Evolutionary conservation across 2,329 filamentous ascomycete genomes (phyloP), one percentile per base, ranked within the genome.

Genomic region (Claviceps lovelessii): DNA sequence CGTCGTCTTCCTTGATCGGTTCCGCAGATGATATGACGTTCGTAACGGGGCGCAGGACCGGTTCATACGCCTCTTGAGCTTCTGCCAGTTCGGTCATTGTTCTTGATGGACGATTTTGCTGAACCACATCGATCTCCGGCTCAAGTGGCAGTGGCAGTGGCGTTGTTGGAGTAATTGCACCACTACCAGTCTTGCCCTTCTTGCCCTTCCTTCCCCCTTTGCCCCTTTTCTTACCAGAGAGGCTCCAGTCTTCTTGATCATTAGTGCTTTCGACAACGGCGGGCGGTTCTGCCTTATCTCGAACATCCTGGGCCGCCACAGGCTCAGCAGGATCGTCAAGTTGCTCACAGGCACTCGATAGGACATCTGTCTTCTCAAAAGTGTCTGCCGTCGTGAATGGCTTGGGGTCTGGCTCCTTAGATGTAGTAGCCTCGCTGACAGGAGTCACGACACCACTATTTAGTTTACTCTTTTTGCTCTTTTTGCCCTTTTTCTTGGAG

Each of bases 161-260:
- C 52, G 52, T 53, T 29, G 7, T 56, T 17, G 54, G 51, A 35
- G 49, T 53, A 13, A 53, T 53, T 31, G 52, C 45, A 53, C 54
- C 48, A 23, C 54, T 55, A n/a, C 50, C 56, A 23, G 51, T n/a
- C 37, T 55, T 59, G 29, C 42, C 44, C 55, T 67, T 63, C 31
- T 33, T 23, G 2, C 2, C 23, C 23, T 23, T 33, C 59, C 67
- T 71, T 66, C 61, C 69, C 63, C 68, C 69, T 61, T 68, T 69
- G 54, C 66, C 71, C 59, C 75, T 77, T 57, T 71, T 74, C 57
- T 71, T 73, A 55, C 63, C 62, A 51, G 71, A 66, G 42, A 66
- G 58, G 8, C 68, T 66, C 57, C 61, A 64, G 31, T 63, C 62
- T 39, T 60, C 59, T 13, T 42, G 19, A 23, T 59, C 55, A 46